Base-by-base conservation (phyloP, 345 rosid genomes). In the Erysimum cheiranthoides region DNA sequence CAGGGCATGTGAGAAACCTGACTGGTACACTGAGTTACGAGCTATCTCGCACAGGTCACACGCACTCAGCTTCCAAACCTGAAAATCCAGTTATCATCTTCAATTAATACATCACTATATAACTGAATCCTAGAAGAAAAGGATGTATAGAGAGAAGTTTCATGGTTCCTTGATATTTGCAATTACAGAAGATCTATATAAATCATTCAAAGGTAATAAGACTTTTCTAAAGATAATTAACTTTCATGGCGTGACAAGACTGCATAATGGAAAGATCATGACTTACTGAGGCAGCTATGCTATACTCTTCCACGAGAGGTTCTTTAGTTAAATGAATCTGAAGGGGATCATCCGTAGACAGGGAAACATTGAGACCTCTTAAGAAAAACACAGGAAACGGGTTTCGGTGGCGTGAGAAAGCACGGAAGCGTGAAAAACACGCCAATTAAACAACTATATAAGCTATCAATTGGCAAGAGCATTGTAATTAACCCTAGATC, bases 41-140 rank as follows among this genome's bases (percentile, higher is more conserved):
- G 99, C 99, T 81, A 95, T 92, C 88, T 95, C 99, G 12, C 98
- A 95, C 18, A 95, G 81, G 84, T 95, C 99, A 76, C 98, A 92
- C 8, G 99, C 79, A 84, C 99, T 95, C 87, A 92, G 83, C 85
- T 95, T 95, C 98, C 99, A 92, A 35, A 92, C 96, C 99, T 94
- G 83, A 30, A 67, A 54, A 38, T 35, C n/a, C 58, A 61, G 14
- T 63, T 56, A 27, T 64, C 30, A 63, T 30, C 32, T 51, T 61
- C 5, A 50, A 21, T 61, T 9, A 34, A 4, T 18, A 32, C 54
- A 72, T 56, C 49, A 49, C 9, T 36, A n/a, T n/a, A 47, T 57
- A 17, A 36, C 64, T n/a, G 4, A 38, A 32, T 13, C 35, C 68
- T 27, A 68, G 6, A 10, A 45, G 14, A 38, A 38, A 28, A 13